Evolutionary conservation across 2,329 filamentous ascomycete species (phyloP), one percentile per base, ranked within the genome.

Genomic region (Phyllosticta paracitricarpa): DNA sequence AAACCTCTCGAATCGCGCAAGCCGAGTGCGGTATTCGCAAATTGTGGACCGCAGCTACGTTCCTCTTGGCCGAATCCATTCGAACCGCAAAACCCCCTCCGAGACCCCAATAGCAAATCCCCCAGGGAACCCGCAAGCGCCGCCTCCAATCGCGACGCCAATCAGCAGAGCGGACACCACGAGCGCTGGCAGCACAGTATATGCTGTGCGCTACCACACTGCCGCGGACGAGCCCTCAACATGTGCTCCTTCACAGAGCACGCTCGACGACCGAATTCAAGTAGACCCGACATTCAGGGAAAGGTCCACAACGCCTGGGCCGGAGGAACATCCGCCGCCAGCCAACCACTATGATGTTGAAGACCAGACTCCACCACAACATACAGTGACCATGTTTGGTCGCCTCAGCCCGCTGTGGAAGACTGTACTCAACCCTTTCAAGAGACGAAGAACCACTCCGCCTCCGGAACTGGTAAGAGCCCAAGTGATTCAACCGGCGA

Each of bases 101-200:
- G 58, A 61, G 25, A 33, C 54, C 35, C 54, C 33, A 12, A 28
- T 30, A 19, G 25, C 48, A 54, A 12, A 28, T 26, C 57, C 26
- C n/a, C 14, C 26, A 35, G 17, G 35, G 4, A 28, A 40, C 8
- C 61, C 76, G 22, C 75, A 76, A 25, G 78, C 78, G 22, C 79
- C 81, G 10, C 71, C 74, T 51, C 73, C 75, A 55, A 74, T 79
- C 22, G 74, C 79, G 7, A 84, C 82, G 10, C 83, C 84, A 1
- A 74, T 85, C 48, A 86, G 82, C 67, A 76, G 84, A 64, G 79
- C 80, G 22, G 83, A 87, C 66, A 85, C 82, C 0, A 81, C 80
- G 5, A 86, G 83, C 70, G 83, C 82, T 8, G 81, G 80, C 26
- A 86, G 84, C 64, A 87, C 84, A 0, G 81, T 86, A 4, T 87